phyloP scores from a whole-genome alignment of 305 asterid genomes.

The Plantago coronopus region DNA sequence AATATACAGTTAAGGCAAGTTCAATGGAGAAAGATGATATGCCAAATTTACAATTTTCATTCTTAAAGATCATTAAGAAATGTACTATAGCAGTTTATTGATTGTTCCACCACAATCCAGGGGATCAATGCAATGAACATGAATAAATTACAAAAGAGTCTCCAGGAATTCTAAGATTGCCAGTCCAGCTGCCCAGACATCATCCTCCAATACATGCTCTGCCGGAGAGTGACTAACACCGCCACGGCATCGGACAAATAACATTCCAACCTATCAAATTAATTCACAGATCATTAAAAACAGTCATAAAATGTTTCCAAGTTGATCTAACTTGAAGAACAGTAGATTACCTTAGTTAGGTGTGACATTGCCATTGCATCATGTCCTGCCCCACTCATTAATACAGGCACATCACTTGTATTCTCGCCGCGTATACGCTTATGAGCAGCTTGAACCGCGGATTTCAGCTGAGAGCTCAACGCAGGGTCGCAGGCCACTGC shows the following conservation, averaged over 20 bases:
- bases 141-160: conserved; percentile 43
- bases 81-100: conserved; percentile 9
- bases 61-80: conserved; percentile 7
- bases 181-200: conserved; percentile 84
- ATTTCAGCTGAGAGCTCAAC: conserved; percentile 61
- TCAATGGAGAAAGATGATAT: conserved; percentile 17
- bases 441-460: conserved; percentile 63
- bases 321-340: background rate
- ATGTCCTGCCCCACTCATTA: conserved; percentile 99
- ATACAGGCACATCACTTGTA: conserved; percentile 51
- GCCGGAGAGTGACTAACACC: conserved; percentile 96
- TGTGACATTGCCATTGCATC: conserved; percentile 99
- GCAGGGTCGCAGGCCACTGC: conserved; percentile 71
- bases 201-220: conserved; percentile 77
- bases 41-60: conserved; percentile 24
- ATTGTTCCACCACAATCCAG: conserved; percentile 16
- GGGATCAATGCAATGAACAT: conserved; percentile 1
- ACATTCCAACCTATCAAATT: conserved; percentile 70
- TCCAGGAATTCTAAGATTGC: conserved; percentile 69
- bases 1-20: too few relatives aligned
- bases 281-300: conserved; percentile 13
- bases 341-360: conserved; percentile 58
- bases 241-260: conserved; percentile 93
- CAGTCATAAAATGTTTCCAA: background rate
- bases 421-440: conserved; percentile 50